Conservation (phyloP, 345 rosid genomes). For the Populus simonii region DNA sequence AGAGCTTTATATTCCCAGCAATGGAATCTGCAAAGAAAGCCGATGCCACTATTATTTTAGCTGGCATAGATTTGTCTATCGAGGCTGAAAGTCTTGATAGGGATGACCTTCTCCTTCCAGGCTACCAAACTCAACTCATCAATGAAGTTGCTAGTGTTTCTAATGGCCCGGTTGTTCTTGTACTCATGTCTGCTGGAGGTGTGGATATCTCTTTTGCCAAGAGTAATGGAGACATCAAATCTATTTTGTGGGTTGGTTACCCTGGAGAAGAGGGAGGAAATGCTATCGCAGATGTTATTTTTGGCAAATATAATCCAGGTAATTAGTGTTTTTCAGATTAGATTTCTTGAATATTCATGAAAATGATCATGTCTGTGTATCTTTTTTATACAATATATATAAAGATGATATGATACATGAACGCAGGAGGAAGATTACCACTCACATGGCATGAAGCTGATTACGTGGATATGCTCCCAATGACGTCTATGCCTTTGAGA, state of each 20-base stretch:
- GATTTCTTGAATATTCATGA: too few species aligned
- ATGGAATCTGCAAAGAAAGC: conserved; percentile 33
- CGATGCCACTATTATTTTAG: conserved; percentile 47
- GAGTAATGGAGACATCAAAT: conserved; percentile 25
- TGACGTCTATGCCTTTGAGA: conserved; percentile 57
- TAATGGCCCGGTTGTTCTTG: conserved; percentile 55
- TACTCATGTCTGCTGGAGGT: conserved; percentile 57
- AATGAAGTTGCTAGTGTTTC: conserved; percentile 42
- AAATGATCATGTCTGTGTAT: neutral
- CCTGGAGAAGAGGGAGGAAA: conserved; percentile 72
- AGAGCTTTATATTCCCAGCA: conserved; percentile 33
- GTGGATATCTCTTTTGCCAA: conserved; percentile 52
- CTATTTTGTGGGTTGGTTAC: conserved; percentile 64
- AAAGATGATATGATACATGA: too few species aligned
- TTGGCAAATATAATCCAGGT: conserved; percentile 64
- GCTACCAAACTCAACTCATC: conserved; percentile 47
- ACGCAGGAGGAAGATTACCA: conserved; percentile 55
- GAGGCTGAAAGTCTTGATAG: conserved; percentile 62
- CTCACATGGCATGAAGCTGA: conserved; percentile 46
- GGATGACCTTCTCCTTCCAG: conserved; percentile 48
- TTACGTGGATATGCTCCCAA: conserved; percentile 36
- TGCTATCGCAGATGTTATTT: conserved; percentile 65
- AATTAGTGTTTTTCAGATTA: neutral
- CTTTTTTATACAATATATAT: too few species aligned
- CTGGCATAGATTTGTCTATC: conserved; percentile 41